Percentiles rank a stretch among this genome's conserved stretches.
phyloP scores from a whole-genome alignment of 148 eudicot genomes.

The Vaccinium vitisidaea region DNA sequence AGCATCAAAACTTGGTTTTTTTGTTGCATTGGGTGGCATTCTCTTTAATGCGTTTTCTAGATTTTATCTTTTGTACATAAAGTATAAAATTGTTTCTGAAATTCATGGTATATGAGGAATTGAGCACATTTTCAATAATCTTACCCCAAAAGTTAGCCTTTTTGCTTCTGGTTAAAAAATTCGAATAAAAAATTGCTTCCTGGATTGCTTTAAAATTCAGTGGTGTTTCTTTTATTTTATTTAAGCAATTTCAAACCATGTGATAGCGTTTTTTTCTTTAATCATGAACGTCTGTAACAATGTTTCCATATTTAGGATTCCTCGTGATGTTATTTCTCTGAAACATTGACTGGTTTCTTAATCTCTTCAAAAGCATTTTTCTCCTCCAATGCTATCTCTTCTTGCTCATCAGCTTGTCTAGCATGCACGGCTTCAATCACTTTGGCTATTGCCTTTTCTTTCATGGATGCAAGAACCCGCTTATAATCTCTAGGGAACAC shows the following conservation, averaged over 20 bases:
- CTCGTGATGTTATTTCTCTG: no score
- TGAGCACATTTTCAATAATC: background rate
- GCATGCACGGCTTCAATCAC: conserved; percentile 48
- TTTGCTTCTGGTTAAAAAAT: background rate
- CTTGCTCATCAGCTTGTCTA: conserved; percentile 49
- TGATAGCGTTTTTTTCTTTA: background rate
- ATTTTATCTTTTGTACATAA: background rate
- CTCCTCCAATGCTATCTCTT: conserved; percentile 58
- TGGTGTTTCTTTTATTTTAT: background rate
- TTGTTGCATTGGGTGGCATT: background rate
- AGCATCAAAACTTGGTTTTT: background rate
- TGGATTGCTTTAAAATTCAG: background rate
- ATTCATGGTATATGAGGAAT: background rate
- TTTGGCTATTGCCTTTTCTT: conserved; percentile 47
- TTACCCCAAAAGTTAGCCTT: background rate
- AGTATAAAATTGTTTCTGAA: background rate
- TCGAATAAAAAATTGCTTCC: background rate
- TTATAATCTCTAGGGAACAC: conserved; percentile 97
- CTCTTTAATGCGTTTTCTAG: background rate
- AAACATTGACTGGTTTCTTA: conserved; percentile 34
- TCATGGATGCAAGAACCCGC: conserved; percentile 68
- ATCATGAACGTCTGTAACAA: background rate
- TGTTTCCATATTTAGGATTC: no score
- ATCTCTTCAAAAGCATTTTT: conserved; percentile 87
- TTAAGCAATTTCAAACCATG: background rate